These are phyloP conservation scores for Plectosphaerella sp. DNA, from an alignment of 2,329 filamentous ascomycete genomes.

Conservation along the genomic window DNA sequence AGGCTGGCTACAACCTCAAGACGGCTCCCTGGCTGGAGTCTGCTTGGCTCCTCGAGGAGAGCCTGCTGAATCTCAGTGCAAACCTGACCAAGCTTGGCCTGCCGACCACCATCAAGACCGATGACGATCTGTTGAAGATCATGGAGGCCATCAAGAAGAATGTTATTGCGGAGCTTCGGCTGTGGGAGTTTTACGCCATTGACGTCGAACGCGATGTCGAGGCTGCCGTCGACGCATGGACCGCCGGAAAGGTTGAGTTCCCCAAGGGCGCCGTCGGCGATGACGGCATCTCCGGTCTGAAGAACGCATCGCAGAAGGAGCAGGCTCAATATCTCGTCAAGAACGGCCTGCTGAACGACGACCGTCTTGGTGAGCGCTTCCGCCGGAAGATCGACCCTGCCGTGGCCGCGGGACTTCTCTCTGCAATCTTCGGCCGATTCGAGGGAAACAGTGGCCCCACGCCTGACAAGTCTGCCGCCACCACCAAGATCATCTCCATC, in stretches of 20 bases:
- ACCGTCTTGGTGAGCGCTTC: constrained; percentile 76
- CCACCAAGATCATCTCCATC: constrained; percentile 55
- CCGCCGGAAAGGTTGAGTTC: constrained; percentile 50
- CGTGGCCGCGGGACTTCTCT: constrained; percentile 64
- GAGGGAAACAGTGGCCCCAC: constrained; percentile 43
- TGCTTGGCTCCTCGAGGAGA: constrained; percentile 57
- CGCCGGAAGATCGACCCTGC: constrained; percentile 66
- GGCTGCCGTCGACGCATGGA: constrained; percentile 69
- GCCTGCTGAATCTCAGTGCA: constrained; percentile 70
- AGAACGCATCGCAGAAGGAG: constrained; percentile 37
- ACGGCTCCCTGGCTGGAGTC: constrained; percentile 77
- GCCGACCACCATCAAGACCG: constrained; percentile 66
- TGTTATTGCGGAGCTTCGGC: constrained; percentile 69
- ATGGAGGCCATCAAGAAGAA: constrained; percentile 82
- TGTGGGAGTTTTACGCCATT: constrained; percentile 93
- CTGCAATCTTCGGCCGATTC: constrained; percentile 65
- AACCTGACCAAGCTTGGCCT: constrained; percentile 68
- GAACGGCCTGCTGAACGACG: constrained; percentile 65
- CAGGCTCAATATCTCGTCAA: constrained; percentile 61
- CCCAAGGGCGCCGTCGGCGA: constrained; percentile 37
- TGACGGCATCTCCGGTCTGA: constrained; percentile 42
- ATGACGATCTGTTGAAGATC: constrained; percentile 70
- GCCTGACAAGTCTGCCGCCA: constrained; percentile 45
- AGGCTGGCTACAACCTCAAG: constrained; percentile 89
- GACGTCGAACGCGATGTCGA: constrained; percentile 71